Base-by-base conservation (phyloP, 164 flowering plant genomes). In the Buxus sempervirens region DNA sequence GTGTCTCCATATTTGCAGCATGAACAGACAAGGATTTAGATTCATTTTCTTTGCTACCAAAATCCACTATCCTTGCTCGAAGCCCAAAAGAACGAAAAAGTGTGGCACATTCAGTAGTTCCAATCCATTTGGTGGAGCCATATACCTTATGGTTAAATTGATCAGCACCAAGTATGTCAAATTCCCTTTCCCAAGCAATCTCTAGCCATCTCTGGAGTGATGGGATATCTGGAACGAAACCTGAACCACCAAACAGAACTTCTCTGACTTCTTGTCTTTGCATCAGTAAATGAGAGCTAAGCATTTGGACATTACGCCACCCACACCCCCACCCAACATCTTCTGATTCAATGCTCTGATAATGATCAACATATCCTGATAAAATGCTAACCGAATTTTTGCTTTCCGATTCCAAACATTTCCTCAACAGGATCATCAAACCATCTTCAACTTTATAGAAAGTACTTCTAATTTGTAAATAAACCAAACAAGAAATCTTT, bases 271-370 rank as follows among this genome's bases (percentile, higher is more conserved):
- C 93, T 61, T 57, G 73, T 60, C 93, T 82, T 63, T 78, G 82
- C 60, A 64, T 70, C 65, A 94, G 79, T 76, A 94, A 75, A 78
- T 90, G 83, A 57, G 97, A 91, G 75, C 85, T 76, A 64, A 90
- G 81, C 93, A 93, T 91, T 71, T 93, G 98, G 65, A 94, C 88
- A 75, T 94, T 94, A 55, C 98, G 93, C 96, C 97, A 94, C 15
- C 97, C 97, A 82, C 98, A 91, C 24, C 97, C 97, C 98, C 98
- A 94, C 5, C 96, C 97, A 32, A 41, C 55, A 76, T 90, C 97
- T 77, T 82, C 90, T 32, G 76, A 80, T 22, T 73, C 75, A 53
- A 62, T 57, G 75, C 87, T 82, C 73, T 93, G 88, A 68, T 84
- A 91, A 82, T 91, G 97, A 73, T 87, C 90, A 23, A 88, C 81